Conservation (phyloP, 2,329 filamentous ascomycete genomes). For the Exophiala oligosperma region DNA sequence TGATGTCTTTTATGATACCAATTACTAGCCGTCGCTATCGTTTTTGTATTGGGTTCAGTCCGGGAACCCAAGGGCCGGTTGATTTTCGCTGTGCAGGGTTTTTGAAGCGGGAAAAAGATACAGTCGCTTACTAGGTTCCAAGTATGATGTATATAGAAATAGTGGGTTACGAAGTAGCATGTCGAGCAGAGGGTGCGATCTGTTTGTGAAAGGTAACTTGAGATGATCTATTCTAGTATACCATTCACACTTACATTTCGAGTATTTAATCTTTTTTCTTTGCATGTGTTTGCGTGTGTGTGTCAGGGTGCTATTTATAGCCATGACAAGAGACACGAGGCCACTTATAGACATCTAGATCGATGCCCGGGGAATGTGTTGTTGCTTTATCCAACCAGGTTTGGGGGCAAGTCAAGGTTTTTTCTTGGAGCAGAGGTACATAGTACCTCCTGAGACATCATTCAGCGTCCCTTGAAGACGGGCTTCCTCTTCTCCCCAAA, state of each 20-base stretch:
- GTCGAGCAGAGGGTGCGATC: not conserved
- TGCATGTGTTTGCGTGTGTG: no score
- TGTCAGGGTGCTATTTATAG: no score
- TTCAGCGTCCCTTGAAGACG: slow-evolving; percentile 55
- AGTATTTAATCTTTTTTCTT: no score
- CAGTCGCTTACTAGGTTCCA: not conserved
- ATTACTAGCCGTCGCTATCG: not conserved
- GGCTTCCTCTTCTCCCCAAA: slow-evolving; percentile 77
- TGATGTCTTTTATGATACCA: slow-evolving; percentile 5
- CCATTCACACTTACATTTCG: no score
- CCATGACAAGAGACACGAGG: no score
- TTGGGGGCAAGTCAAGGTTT: no score
- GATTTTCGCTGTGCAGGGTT: not conserved
- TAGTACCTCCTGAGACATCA: no score
- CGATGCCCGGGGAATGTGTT: no score
- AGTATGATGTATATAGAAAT: not conserved
- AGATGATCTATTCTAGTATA: not conserved
- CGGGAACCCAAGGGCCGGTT: no score
- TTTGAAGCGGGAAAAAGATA: not conserved
- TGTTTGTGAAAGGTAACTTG: not conserved
- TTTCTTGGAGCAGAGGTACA: no score
- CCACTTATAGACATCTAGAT: no score
- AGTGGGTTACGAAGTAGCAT: not conserved
- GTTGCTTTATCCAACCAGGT: no score
- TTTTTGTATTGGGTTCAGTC: not conserved